These are phyloP conservation scores for Trichosporon faecale DNA, from an alignment of 1,284 basidiomycete species.

Conservation along the genomic window DNA sequence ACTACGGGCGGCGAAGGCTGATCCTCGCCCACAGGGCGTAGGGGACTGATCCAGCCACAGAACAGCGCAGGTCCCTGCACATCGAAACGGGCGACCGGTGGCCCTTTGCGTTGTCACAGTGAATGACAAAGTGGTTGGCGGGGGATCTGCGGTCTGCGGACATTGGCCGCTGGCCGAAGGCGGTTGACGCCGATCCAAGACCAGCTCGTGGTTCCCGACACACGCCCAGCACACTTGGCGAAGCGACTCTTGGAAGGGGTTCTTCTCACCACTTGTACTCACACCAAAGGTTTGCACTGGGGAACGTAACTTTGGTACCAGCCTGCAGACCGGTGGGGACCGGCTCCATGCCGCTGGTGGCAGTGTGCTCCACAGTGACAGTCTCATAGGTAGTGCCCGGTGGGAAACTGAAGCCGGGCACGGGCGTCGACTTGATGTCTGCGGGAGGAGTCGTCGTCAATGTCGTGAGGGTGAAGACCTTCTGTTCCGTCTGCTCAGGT, in stretches of 20 bases:
- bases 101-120: neutral
- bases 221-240: neutral
- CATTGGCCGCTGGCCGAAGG: neutral
- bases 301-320: neutral
- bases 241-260: neutral
- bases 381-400: neutral
- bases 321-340: neutral
- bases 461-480: slow-evolving; percentile 3
- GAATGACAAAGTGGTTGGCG: neutral
- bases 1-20: neutral
- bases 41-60: neutral
- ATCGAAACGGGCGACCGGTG: neutral
- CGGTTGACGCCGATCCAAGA: neutral
- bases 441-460: slow-evolving; percentile 2
- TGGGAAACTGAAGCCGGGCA: slow-evolving; percentile 3
- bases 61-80: neutral
- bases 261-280: neutral
- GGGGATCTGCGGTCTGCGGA: neutral
- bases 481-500: neutral
- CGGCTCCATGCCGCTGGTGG: slow-evolving; percentile 1
- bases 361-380: neutral
- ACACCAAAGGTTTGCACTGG: neutral
- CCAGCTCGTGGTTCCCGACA: neutral
- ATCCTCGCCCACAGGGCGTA: neutral
- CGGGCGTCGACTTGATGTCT: slow-evolving; percentile 1